A percentile compares a stretch with the other conserved stretches of the same genome.
Evolutionary conservation across 306 rosid species (phyloP).

Genomic region (Rubus idaeus): DNA sequence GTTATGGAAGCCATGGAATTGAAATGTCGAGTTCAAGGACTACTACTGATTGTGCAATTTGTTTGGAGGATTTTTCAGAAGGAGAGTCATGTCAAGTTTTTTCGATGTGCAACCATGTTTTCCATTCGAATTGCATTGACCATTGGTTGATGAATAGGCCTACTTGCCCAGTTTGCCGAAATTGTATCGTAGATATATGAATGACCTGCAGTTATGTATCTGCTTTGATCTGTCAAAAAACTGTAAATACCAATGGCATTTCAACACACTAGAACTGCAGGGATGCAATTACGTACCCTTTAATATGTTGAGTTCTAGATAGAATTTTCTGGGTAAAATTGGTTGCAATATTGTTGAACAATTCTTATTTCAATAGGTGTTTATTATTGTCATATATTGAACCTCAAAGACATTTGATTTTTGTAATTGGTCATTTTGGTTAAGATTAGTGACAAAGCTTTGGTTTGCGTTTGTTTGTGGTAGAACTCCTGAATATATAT

Average conservation of each 20-base stretch:
- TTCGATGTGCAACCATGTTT: slow-evolving; percentile 52
- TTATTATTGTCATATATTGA: too few relatives aligned
- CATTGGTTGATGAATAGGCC: slow-evolving; percentile 48
- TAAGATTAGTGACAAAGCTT: too few relatives aligned
- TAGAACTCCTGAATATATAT: too few relatives aligned
- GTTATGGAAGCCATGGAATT: slow-evolving; percentile 37
- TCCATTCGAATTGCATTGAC: slow-evolving; percentile 60
- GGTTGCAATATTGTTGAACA: too few relatives aligned
- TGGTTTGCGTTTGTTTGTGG: too few relatives aligned
- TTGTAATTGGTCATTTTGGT: too few relatives aligned
- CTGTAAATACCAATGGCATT: slow-evolving; percentile 8
- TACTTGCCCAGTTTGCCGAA: slow-evolving; percentile 45
- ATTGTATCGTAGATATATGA: slow-evolving; percentile 12
- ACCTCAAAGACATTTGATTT: too few relatives aligned
- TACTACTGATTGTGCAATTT: slow-evolving; percentile 44
- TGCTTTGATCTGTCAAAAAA: background rate
- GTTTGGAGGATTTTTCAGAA: slow-evolving; percentile 56
- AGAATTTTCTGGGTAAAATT: too few relatives aligned
- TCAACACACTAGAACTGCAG: background rate
- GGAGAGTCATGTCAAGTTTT: slow-evolving; percentile 54
- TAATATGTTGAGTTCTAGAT: too few relatives aligned
- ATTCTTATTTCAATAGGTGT: too few relatives aligned
- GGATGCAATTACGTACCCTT: too few relatives aligned
- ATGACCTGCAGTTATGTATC: background rate
- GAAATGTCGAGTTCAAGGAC: background rate